Evolutionary conservation across 1,284 basidiomycete genomes (phyloP), one percentile per base, ranked within the genome.

Genomic region (Ceratobasidium sp.): DNA sequence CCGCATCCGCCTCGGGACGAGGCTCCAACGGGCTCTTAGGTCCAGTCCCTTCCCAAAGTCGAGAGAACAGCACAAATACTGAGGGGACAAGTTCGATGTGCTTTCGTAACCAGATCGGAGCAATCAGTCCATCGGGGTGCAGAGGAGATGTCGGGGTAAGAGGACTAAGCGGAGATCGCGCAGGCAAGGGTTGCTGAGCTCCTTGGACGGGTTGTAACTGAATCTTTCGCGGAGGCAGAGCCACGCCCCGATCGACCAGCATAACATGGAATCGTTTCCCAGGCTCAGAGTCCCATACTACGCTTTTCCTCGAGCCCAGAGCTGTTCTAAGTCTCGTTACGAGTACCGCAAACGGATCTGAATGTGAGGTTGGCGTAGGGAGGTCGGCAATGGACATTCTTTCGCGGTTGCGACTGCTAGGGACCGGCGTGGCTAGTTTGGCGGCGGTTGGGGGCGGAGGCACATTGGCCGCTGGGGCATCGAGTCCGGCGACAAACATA

Each of bases 21-120:
- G 41, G 89, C 87, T 91, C 88, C 29, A 90, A 84, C 0, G 77
- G 78, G 41, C 74, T 78, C 24, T 75, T 79, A 11, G 84, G 79
- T 15, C 80, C 81, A 0, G 87, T 85, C 14, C 84, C 84, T 81
- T 97, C 95, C 80, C 88, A 95, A 75, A 99, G 86, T 63, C 92
- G 89, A 76, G 93, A 84, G 81, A 98, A 97, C 62, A 97, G 85
- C 5, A 99, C 93, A 82, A 98, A 98, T 0, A 98, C 95, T 19
- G 93, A 91, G 0, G 97, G 97, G 0, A 99, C 85, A 44, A 97
- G 89, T 8, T 95, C 91, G 0, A 94, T 93, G 80, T 99, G 97
- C 83, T 98, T 99, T 59, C 96, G 88, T 19, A 98, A 90, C 97
- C 97, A 99, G 79, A 99, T 95, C 0, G 97, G 97, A 0, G 97